Conservation (phyloP, 345 rosid genomes). For the Salix suchowensis region DNA sequence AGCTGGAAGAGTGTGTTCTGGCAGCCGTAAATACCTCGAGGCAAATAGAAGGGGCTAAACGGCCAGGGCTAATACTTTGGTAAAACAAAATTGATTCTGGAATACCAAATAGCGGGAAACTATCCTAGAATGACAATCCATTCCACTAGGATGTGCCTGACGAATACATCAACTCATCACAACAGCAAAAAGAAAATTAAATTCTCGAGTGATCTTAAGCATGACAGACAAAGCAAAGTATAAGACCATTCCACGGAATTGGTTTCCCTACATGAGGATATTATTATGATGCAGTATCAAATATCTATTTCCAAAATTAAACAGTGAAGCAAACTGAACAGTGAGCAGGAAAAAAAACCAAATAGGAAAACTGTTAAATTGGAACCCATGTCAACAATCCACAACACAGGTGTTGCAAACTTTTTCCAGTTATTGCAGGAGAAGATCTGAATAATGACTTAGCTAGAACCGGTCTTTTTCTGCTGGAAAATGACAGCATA, state of each 20-base stretch:
- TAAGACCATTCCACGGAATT: neutral
- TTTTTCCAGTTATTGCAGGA: slow-evolving; percentile 24
- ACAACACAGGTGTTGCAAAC: slow-evolving; percentile 3
- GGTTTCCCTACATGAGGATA: neutral
- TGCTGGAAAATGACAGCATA: slow-evolving; percentile 95
- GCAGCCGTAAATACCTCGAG: neutral
- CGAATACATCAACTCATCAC: neutral
- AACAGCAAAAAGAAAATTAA: neutral
- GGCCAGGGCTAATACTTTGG: too few relatives aligned
- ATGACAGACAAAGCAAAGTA: neutral
- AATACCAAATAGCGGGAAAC: too few relatives aligned
- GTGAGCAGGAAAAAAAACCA: neutral
- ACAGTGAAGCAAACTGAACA: neutral
- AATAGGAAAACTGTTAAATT: neutral
- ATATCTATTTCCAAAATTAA: slow-evolving; percentile 4
- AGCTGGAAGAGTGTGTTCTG: neutral
- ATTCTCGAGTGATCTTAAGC: neutral
- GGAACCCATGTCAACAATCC: slow-evolving; percentile 6
- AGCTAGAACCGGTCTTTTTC: slow-evolving; percentile 76
- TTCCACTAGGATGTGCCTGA: neutral
- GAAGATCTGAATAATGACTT: slow-evolving; percentile 9
- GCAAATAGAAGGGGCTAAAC: neutral
- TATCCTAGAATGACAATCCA: too few relatives aligned
- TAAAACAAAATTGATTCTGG: too few relatives aligned
- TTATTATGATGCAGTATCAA: slow-evolving; percentile 8